These are phyloP conservation scores for Fragaria vesca DNA, from an alignment of 306 rosid genomes.

Conservation along the genomic window DNA sequence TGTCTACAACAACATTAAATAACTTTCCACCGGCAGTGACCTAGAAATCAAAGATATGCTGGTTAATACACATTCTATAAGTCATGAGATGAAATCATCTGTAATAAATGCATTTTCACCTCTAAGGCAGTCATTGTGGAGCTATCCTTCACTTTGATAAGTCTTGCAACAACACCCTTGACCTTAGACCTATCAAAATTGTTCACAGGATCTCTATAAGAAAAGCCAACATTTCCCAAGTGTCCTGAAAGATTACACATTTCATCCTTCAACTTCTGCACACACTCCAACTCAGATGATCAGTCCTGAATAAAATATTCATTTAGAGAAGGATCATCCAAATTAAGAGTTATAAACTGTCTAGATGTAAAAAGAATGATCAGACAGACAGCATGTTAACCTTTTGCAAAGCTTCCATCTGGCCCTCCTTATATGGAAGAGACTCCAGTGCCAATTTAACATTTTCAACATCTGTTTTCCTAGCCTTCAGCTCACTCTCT, in stretches of 20 bases:
- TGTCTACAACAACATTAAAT: constrained; percentile 89
- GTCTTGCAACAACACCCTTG: constrained; percentile 94
- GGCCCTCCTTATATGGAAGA: too few relatives aligned
- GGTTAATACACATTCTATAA: constrained; percentile 6
- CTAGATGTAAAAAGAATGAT: too few relatives aligned
- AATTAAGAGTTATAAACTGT: constrained; percentile 10
- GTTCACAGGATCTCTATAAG: constrained; percentile 73
- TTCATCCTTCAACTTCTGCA: constrained; percentile 84
- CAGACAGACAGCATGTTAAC: too few relatives aligned
- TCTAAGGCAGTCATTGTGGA: constrained; percentile 89
- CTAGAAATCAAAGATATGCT: constrained; percentile 37
- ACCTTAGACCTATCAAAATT: constrained; percentile 91
- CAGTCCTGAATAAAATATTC: constrained; percentile 56
- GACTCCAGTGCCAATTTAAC: too few relatives aligned
- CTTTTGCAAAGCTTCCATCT: not conserved
- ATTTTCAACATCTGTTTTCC: constrained; percentile 47
- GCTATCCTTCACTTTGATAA: constrained; percentile 81
- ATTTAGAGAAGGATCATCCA: constrained; percentile 16
- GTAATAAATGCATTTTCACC: constrained; percentile 45
- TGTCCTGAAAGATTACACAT: constrained; percentile 75
- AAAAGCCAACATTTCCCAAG: constrained; percentile 67
- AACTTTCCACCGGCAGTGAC: constrained; percentile 96
- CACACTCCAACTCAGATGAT: constrained; percentile 57
- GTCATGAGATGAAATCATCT: constrained; percentile 1
- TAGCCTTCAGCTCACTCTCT: constrained; percentile 63